Conservation (phyloP, 495 filamentous ascomycete species). For the Talaromyces adpressus region DNA sequence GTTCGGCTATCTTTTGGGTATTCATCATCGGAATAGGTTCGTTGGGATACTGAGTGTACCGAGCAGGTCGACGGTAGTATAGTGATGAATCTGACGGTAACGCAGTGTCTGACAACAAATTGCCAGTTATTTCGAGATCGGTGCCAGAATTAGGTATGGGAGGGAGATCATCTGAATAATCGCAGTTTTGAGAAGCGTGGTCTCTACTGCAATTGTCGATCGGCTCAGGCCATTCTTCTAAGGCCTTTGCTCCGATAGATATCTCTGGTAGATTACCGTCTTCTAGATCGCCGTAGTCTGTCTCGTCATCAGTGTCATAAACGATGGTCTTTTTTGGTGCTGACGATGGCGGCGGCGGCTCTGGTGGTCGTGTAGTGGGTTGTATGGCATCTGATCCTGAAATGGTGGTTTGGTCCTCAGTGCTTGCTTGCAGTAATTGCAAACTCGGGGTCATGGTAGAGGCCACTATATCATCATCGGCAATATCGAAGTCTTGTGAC, state of each 20-base stretch:
- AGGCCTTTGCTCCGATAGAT: background rate
- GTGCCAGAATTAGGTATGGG: conserved; percentile 16
- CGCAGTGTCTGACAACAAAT: conserved; percentile 16
- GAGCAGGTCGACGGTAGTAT: conserved; percentile 32
- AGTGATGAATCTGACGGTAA: conserved; percentile 34
- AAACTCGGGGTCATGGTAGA: background rate
- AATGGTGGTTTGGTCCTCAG: background rate
- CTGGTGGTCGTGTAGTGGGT: background rate
- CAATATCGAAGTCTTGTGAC: background rate
- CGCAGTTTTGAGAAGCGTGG: conserved; percentile 3
- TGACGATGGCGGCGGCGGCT: background rate
- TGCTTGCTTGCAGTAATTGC: background rate
- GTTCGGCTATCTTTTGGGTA: conserved; percentile 35
- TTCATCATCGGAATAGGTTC: conserved; percentile 36
- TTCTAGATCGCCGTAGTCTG: conserved; percentile 27
- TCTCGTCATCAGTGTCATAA: conserved; percentile 40
- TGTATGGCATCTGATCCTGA: background rate
- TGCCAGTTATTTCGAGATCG: conserved; percentile 12
- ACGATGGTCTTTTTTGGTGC: conserved; percentile 25
- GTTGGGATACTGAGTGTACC: conserved; percentile 35
- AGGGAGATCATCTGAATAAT: conserved; percentile 33
- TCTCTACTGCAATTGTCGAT: background rate
- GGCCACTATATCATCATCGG: background rate
- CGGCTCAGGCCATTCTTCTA: background rate
- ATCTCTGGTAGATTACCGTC: conserved; percentile 7